Percentiles rank a stretch among this genome's conserved stretches.
phyloP scores from a whole-genome alignment of 2,329 filamentous ascomycete genomes.

The Xylariaceae sp. region DNA sequence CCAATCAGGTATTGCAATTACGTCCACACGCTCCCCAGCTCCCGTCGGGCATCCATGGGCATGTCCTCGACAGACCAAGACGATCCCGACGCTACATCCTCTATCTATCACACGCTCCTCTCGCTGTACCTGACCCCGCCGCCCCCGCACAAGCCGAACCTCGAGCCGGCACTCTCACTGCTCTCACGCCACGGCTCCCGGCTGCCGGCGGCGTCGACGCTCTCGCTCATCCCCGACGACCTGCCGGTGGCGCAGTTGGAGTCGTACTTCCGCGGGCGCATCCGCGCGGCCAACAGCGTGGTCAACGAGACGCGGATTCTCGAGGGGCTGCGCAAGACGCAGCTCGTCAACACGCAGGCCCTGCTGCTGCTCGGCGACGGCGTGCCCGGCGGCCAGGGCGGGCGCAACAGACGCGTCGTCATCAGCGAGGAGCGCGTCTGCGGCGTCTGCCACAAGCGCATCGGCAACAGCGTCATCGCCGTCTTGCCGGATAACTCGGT shows the following conservation, averaged over 20 bases:
- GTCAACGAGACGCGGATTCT: slow-evolving; percentile 81
- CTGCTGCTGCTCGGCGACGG: slow-evolving; percentile 73
- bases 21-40: slow-evolving; percentile 55
- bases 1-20: slow-evolving; percentile 79
- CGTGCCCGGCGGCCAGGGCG: slow-evolving; percentile 52
- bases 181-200: slow-evolving; percentile 92
- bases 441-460: slow-evolving; percentile 87
- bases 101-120: slow-evolving; percentile 90
- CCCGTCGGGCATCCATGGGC: slow-evolving; percentile 24
- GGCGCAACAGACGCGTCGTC: slow-evolving; percentile 68
- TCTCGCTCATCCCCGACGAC: slow-evolving; percentile 80
- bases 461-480: slow-evolving; percentile 88
- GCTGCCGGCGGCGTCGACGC: slow-evolving; percentile 81
- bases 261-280: slow-evolving; percentile 89
- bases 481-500: slow-evolving; percentile 83
- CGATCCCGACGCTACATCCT: slow-evolving; percentile 58
- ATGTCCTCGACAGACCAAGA: slow-evolving; percentile 46
- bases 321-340: slow-evolving; percentile 73
- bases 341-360: slow-evolving; percentile 77
- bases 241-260: slow-evolving; percentile 80
- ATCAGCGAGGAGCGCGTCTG: slow-evolving; percentile 89
- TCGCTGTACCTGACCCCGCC: slow-evolving; percentile 87
- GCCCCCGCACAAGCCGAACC: slow-evolving; percentile 69
- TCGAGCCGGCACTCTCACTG: slow-evolving; percentile 79
- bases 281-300: slow-evolving; percentile 80